A percentile compares a stretch with the other conserved stretches of the same genome.
phyloP scores from a whole-genome alignment of 345 rosid species.

The Bruguiera gymnorhiza region DNA sequence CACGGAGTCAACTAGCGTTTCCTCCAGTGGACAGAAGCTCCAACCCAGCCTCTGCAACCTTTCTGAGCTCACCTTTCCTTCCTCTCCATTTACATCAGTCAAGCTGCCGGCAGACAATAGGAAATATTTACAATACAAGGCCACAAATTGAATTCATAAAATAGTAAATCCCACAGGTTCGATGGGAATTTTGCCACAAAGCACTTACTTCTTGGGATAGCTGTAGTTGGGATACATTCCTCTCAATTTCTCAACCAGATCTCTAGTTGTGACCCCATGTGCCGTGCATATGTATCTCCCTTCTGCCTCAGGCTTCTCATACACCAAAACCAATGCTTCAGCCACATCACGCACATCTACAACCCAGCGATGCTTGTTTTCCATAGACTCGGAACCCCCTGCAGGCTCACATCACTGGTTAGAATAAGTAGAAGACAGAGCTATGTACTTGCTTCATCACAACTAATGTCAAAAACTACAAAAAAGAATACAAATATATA shows the following conservation, averaged over 20 bases:
- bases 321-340: conserved; percentile 19
- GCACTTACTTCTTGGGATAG: conserved; percentile 25
- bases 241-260: conserved; percentile 23
- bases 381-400: conserved; percentile 44
- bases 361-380: conserved; percentile 25
- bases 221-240: conserved; percentile 18
- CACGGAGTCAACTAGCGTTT: conserved; percentile 33
- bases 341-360: conserved; percentile 40
- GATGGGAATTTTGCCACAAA: background rate
- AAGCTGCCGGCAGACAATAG: background rate
- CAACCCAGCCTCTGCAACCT: conserved; percentile 35
- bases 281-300: conserved; percentile 31
- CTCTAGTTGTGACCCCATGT: conserved; percentile 9
- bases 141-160: background rate
- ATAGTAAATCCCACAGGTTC: background rate
- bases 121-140: background rate
- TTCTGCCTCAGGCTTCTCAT: conserved; percentile 32
- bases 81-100: conserved; percentile 15
- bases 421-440: background rate
- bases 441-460: background rate
- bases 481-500: no score
- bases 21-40: conserved; percentile 32
- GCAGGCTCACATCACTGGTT: conserved; percentile 5
- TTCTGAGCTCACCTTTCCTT: conserved; percentile 20
- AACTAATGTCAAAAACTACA: no score